Evolutionary conservation across 257 asterid genomes (phyloP), one percentile per base, ranked within the genome.

Genomic region (Capsicum rhomboideum): DNA sequence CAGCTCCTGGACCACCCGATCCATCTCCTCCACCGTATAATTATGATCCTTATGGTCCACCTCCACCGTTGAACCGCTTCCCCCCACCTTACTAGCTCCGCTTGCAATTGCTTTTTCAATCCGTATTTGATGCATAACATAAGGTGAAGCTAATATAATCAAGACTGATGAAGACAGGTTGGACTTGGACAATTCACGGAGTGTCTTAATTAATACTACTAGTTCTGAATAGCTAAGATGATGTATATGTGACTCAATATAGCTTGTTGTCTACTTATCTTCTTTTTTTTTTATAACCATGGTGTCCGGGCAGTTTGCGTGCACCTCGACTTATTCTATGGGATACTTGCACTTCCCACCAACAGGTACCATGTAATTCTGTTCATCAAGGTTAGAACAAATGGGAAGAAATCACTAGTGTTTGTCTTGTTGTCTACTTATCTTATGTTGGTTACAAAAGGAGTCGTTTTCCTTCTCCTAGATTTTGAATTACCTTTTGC

Each of bases 71-170:
- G 14, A 50, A 56, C 23, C 83, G 83, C 12, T 83, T 31, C 0
- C 83, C 81, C 0, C 77, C 85, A 11, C 82, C 87, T 42, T 84
- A 86, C 78, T 84, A 82, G 84, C 72, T 59, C 16, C 11, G 34
- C 29, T 29, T 2, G 49, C 13, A 67, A 31, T 18, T 29, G 44
- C 21, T 16, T 29, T 16, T 64, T 7, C 13, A 16, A 9, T 66
- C 12, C 44, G 10, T 29, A 66, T 14, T 29, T 28, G 75, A 31
- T 31, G 75, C 23, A 28, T 54, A 54, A 66, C 1, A 12, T 64
- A 64, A 74, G 37, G 21, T 46, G 18, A 58, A 66, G 75, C 23
- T 16, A 67, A 67, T 67, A 23, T 31, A 67, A 67, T 67, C 75
- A 9, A 64, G 44, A 64, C 72, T 23, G 20, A 53, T 21, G 10